A percentile compares a stretch with the other conserved stretches of the same genome.
Evolutionary conservation across 768 basidiomycete species (phyloP).

Genomic region (Kwoniella bestiolae): DNA sequence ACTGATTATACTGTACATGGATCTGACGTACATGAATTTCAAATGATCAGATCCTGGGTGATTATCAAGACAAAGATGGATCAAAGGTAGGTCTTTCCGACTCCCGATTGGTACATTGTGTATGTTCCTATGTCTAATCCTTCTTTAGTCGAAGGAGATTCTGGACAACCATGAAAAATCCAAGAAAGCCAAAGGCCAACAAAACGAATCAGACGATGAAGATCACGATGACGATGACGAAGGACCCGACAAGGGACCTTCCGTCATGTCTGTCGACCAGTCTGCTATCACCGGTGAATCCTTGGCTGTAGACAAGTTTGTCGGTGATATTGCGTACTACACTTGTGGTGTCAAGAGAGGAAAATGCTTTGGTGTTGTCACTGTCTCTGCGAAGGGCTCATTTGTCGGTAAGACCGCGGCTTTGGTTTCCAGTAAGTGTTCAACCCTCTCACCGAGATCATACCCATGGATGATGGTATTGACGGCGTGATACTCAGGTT

Average conservation of each 20-base stretch:
- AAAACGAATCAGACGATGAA: conserved; percentile 35
- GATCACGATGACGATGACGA: conserved; percentile 54
- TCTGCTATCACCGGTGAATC: conserved; percentile 63
- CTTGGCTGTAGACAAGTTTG: conserved; percentile 62
- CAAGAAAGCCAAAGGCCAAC: conserved; percentile 29
- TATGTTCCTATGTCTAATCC: not conserved
- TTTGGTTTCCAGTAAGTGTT: conserved; percentile 57
- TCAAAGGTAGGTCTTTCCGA: conserved; percentile 28
- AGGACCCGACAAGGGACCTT: conserved; percentile 59
- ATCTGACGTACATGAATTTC: conserved; percentile 6
- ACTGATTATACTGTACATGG: not conserved
- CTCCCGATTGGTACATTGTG: not conserved
- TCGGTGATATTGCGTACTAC: conserved; percentile 61
- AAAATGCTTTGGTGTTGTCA: conserved; percentile 58
- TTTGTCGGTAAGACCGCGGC: conserved; percentile 63
- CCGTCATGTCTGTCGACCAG: conserved; percentile 61
- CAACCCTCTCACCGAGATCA: no score
- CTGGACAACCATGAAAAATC: conserved; percentile 43
- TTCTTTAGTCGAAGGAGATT: conserved; percentile 51
- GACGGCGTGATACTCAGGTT: conserved; percentile 23
- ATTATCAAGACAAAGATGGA: conserved; percentile 59
- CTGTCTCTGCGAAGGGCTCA: conserved; percentile 57
- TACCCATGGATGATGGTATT: not conserved
- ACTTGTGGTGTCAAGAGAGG: conserved; percentile 56
- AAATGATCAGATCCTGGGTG: conserved; percentile 59